Evolutionary conservation across 441 rosid genomes (phyloP), one percentile per base, ranked within the genome.

Genomic region (Mallotus repandus): DNA sequence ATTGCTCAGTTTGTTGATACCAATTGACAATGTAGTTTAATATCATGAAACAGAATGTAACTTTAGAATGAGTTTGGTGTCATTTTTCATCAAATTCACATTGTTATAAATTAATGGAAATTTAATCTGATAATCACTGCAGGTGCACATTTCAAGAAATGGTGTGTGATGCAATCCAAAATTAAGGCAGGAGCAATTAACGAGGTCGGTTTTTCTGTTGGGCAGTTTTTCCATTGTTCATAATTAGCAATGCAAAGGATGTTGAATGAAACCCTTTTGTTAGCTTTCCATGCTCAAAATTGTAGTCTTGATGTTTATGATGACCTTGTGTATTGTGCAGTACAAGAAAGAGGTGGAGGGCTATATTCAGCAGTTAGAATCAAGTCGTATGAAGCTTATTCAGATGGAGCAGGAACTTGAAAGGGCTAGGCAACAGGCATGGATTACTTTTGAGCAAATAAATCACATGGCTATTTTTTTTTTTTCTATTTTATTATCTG

Each of bases 161-260:
- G 99, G 98, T 96, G 97, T 63, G 88, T 96, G 63, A 96, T 96
- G 99, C 99, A 96, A 78, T 91, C 97, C n/a, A 96, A 96, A 81
- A 93, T 93, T 50, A 93, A 76, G 85, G 62, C 98, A 48, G 94
- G 98, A 13, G 96, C 99, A 15, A 74, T 90, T 35, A 79, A 79
- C 7, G 99, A 96, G 97, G 99, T 91, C 66, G 38, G 93, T 74
- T 55, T 50, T 32, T 22, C 46, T 5, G 25, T 32, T 22, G 21
- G n/a, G 50, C 0, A 22, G 1, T n/a, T 29, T 29, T 38, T 66
- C 16, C 13, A 29, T 19, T 50, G 1, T 13, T 38, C 5, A 56
- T 16, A 38, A 25, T 38, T 48, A 46, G 52, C 25, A 9, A 49
- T 54, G 32, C 19, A n/a, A 0, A 3, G 5, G 18, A 77, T 14